Percentiles rank a stretch among this genome's conserved stretches.
Conservation (phyloP, 306 rosid species). For the Dryas drummondii region DNA sequence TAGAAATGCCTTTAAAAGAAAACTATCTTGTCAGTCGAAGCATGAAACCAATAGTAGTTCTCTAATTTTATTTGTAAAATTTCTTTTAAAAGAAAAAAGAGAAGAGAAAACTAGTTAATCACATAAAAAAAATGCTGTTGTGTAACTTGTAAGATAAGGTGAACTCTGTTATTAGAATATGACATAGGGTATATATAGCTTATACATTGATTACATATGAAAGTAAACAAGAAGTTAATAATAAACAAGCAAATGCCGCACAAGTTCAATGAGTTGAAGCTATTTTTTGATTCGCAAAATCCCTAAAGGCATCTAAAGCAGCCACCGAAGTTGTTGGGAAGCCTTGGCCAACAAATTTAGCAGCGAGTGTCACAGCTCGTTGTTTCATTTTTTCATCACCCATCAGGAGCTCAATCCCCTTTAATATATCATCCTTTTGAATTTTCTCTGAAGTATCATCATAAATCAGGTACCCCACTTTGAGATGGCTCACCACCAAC, state of each 20-base stretch:
- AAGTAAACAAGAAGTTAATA: too few species aligned
- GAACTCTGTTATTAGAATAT: too few species aligned
- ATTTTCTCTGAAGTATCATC: slow-evolving; percentile 32
- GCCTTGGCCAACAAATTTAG: slow-evolving; percentile 43
- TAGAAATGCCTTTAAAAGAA: too few species aligned
- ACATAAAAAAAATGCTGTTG: too few species aligned
- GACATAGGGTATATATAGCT: too few species aligned
- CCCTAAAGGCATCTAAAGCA: slow-evolving; percentile 47
- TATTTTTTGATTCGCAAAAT: slow-evolving; percentile 8
- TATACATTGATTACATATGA: too few species aligned
- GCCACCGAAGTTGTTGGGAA: slow-evolving; percentile 46
- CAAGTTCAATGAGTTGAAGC: not conserved
- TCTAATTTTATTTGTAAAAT: too few species aligned
- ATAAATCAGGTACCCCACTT: slow-evolving; percentile 41
- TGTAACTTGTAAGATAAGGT: too few species aligned
- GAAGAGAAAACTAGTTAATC: too few species aligned
- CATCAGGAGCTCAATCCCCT: slow-evolving; percentile 52
- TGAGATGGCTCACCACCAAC: slow-evolving; percentile 44
- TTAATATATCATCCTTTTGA: slow-evolving; percentile 34
- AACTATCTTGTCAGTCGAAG: too few species aligned
- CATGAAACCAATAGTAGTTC: too few species aligned
- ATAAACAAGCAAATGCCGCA: not conserved
- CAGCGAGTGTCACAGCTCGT: slow-evolving; percentile 30
- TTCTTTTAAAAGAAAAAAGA: too few species aligned
- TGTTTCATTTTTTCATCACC: slow-evolving; percentile 36